These are phyloP conservation scores for Dipteronia dyeriana DNA, from an alignment of 345 rosid species.

Conservation along the genomic window DNA sequence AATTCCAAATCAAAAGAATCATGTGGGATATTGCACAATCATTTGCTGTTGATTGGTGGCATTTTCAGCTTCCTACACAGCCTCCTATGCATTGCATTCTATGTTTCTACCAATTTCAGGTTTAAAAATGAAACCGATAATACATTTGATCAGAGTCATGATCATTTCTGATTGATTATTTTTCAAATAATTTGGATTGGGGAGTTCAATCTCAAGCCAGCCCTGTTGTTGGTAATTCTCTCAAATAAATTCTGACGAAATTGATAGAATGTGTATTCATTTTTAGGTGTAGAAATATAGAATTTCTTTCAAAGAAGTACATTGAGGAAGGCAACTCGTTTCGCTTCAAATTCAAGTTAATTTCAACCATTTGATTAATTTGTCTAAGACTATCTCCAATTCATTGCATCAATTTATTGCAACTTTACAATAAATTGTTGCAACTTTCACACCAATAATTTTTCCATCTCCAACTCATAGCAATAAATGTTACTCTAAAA, in stretches of 20 bases:
- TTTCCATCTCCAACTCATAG: too few species aligned
- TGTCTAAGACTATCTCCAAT: too few species aligned
- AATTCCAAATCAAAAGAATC: slow-evolving; percentile 24
- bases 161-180: neutral
- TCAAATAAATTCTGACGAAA: neutral
- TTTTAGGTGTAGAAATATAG: neutral
- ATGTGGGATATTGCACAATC: slow-evolving; percentile 19
- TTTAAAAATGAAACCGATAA: neutral
- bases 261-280: neutral
- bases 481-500: too few species aligned
- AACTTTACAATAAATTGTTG: too few species aligned
- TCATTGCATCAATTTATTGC: too few species aligned
- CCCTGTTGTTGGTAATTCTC: neutral
- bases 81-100: slow-evolving; percentile 17
- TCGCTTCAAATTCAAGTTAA: too few species aligned
- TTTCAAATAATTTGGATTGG: neutral
- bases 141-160: neutral
- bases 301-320: neutral
- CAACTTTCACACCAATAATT: too few species aligned
- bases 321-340: too few species aligned
- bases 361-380: too few species aligned
- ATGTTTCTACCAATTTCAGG: slow-evolving; percentile 14
- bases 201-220: neutral
- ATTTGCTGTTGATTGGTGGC: slow-evolving; percentile 27
- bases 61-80: slow-evolving; percentile 27